These are phyloP conservation scores for Pseudogymnoascus sp. DNA, from an alignment of 2,329 filamentous ascomycete genomes.

Conservation along the genomic window DNA sequence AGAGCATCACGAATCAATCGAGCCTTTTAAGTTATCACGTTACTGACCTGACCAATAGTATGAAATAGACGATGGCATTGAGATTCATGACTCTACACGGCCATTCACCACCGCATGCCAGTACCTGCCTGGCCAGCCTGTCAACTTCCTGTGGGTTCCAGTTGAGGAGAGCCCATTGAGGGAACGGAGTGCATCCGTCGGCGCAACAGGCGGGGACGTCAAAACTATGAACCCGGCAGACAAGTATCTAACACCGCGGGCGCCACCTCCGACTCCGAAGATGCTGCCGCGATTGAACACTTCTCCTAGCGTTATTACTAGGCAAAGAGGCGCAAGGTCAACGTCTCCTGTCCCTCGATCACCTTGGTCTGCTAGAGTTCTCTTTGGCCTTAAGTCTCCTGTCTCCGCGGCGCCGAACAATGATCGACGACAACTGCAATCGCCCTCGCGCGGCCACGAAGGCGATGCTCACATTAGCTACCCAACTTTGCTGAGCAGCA, in stretches of 20 bases:
- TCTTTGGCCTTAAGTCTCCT: constrained; percentile 23
- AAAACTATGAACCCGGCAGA: constrained; percentile 72
- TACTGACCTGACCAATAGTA: constrained; percentile 48
- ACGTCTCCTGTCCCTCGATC: constrained; percentile 19
- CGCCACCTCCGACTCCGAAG: constrained; percentile 42
- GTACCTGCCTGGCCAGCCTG: constrained; percentile 74
- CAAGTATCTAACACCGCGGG: constrained; percentile 64
- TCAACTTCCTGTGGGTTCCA: constrained; percentile 80
- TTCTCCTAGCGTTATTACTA: constrained; percentile 30
- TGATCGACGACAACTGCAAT: constrained; percentile 20
- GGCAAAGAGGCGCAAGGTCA: constrained; percentile 22
- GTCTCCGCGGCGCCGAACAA: constrained; percentile 10
- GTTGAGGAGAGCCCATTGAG: constrained; percentile 51
- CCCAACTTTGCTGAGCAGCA: constrained; percentile 10
- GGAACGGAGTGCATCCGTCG: constrained; percentile 57
- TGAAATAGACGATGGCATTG: constrained; percentile 68
- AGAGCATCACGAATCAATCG: constrained; percentile 10
- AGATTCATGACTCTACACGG: constrained; percentile 64
- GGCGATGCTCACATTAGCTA: constrained; percentile 12
- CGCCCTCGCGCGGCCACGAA: constrained; percentile 15
- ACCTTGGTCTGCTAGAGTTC: constrained; percentile 23
- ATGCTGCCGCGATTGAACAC: constrained; percentile 36
- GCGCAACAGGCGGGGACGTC: constrained; percentile 43
- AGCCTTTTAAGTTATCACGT: background rate
- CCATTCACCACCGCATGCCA: constrained; percentile 74